phyloP scores from a whole-genome alignment of 192 early-diverging fungal genomes.

The Lobosporangium transversale region DNA sequence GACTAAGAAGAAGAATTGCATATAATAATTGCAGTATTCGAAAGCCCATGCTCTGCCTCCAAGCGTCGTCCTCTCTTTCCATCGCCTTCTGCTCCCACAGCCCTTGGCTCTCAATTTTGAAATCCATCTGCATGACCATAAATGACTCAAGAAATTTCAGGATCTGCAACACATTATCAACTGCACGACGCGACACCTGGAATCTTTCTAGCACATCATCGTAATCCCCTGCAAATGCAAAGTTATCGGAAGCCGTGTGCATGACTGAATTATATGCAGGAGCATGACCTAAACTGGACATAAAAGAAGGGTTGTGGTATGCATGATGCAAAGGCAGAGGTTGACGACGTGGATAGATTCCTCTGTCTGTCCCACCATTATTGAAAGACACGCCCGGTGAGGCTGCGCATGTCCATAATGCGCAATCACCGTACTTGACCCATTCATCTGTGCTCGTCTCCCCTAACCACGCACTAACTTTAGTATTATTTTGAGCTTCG shows the following conservation, averaged over 20 bases:
- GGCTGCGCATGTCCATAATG: constrained; percentile 32
- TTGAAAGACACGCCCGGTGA: constrained; percentile 23
- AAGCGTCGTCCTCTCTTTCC: constrained; percentile 21
- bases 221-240: constrained; percentile 10
- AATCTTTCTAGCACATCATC: constrained; percentile 16
- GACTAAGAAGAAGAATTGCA: constrained; percentile 16
- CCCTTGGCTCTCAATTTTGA: constrained; percentile 25
- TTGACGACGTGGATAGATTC: constrained; percentile 7
- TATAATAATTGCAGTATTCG: constrained; percentile 27
- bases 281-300: neutral
- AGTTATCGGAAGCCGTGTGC: neutral
- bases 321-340: constrained; percentile 17
- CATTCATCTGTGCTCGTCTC: constrained; percentile 45
- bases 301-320: constrained; percentile 8
- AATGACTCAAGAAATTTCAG: constrained; percentile 4
- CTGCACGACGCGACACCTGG: neutral
- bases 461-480: constrained; percentile 49
- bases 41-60: constrained; percentile 32
- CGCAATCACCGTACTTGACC: constrained; percentile 38
- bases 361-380: constrained; percentile 12
- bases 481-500: neutral
- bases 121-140: constrained; percentile 31
- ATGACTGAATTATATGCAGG: neutral
- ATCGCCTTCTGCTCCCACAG: constrained; percentile 18
- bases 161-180: constrained; percentile 15